Evolutionary conservation across 1,284 basidiomycete species (phyloP).

Genomic region (Farysia itapuensis): DNA sequence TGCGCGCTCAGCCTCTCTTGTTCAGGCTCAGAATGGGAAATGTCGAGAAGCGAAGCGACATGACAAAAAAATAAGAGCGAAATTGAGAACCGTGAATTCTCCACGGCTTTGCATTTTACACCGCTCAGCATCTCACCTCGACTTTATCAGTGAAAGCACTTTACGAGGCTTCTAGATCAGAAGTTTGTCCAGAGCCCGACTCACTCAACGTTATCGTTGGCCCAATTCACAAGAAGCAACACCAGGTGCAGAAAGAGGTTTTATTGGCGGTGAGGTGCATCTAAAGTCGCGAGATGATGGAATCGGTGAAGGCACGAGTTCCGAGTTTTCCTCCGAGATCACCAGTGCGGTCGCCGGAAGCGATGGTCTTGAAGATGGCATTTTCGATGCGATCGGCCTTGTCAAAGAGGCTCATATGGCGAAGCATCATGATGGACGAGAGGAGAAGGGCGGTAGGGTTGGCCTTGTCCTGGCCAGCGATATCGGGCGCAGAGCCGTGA

Average conservation of each 20-base stretch:
- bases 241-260: neutral
- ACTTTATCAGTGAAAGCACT: too few species aligned
- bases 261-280: too few species aligned
- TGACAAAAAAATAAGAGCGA: too few species aligned
- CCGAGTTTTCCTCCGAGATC: constrained; percentile 57
- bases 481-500: constrained; percentile 71
- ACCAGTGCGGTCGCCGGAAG: constrained; percentile 50
- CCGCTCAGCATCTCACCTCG: too few species aligned
- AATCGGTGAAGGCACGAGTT: constrained; percentile 53
- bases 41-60: too few species aligned
- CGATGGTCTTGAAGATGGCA: constrained; percentile 65
- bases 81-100: too few species aligned
- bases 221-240: neutral
- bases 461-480: constrained; percentile 76
- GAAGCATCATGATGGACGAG: constrained; percentile 85
- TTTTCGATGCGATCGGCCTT: constrained; percentile 88
- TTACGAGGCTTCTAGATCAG: too few species aligned
- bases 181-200: too few species aligned
- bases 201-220: too few species aligned
- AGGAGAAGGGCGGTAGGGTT: constrained; percentile 96
- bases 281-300: constrained; percentile 48
- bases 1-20: too few species aligned
- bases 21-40: too few species aligned
- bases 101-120: too few species aligned
- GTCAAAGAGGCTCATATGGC: constrained; percentile 89